Evolutionary conservation across 805 yeast genomes (phyloP).

Genomic region (Sugiyamaella valdiviana): DNA sequence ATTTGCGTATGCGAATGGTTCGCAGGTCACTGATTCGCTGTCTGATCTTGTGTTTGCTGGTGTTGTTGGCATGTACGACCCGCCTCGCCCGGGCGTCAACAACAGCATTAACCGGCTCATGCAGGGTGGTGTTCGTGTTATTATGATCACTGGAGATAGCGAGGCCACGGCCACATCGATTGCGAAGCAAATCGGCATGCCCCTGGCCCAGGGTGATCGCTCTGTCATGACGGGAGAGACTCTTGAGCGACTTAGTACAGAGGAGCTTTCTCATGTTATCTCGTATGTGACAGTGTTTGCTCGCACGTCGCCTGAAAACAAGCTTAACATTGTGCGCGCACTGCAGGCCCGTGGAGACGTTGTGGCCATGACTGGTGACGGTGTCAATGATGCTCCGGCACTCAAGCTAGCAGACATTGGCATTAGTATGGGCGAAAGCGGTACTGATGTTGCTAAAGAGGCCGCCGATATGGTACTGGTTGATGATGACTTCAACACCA

Average conservation of each 20-base stretch:
- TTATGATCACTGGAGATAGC: conserved; percentile 95
- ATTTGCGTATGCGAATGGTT: conserved; percentile 52
- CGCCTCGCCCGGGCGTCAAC: conserved; percentile 86
- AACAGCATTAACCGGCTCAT: conserved; percentile 66
- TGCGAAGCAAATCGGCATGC: conserved; percentile 88
- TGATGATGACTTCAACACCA: conserved; percentile 94
- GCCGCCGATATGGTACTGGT: conserved; percentile 97
- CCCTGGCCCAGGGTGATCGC: conserved; percentile 48
- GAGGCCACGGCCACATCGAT: conserved; percentile 81
- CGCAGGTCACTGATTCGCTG: conserved; percentile 30
- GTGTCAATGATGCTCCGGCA: conserved; percentile 62
- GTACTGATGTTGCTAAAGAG: conserved; percentile 97
- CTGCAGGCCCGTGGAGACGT: conserved; percentile 46
- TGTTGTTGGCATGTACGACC: conserved; percentile 92
- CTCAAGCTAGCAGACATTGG: conserved; percentile 58
- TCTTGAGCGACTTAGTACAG: conserved; percentile 66
- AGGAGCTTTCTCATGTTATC: conserved; percentile 66
- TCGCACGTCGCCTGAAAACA: conserved; percentile 92
- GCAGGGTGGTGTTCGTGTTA: conserved; percentile 94
- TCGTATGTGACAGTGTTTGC: conserved; percentile 85
- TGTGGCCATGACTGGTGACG: conserved; percentile 63
- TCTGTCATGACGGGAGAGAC: conserved; percentile 82
- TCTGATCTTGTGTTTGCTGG: conserved; percentile 72
- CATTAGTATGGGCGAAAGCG: conserved; percentile 72
- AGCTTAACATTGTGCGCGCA: conserved; percentile 82